These are phyloP conservation scores for Colletotrichum ledebouriae DNA, from an alignment of 2,329 filamentous ascomycete species.

Conservation along the genomic window DNA sequence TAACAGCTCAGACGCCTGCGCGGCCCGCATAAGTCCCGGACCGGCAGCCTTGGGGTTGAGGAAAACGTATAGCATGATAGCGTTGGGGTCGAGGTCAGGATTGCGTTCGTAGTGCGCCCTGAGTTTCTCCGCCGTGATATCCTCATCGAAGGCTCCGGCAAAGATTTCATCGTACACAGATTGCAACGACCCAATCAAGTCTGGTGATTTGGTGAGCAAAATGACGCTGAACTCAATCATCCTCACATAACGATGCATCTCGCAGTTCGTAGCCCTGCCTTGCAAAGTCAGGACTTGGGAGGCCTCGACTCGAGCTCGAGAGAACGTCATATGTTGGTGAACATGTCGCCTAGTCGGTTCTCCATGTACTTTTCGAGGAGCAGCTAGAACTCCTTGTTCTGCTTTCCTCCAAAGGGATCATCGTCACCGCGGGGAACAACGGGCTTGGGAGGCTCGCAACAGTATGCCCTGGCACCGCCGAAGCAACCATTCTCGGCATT, in stretches of 20 bases:
- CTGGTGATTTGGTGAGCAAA: background rate
- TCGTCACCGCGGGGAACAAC: conserved; percentile 1
- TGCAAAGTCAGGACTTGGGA: background rate
- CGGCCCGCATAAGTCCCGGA: conserved; percentile 1
- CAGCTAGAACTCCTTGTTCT: conserved; percentile 32
- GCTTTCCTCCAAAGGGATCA: conserved; percentile 15
- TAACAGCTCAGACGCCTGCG: conserved; percentile 8
- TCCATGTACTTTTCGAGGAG: conserved; percentile 25
- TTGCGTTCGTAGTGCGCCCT: background rate
- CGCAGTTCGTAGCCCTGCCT: conserved; percentile 24
- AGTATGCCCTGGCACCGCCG: background rate
- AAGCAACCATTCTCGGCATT: background rate
- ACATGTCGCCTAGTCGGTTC: conserved; percentile 21
- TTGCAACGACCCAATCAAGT: background rate
- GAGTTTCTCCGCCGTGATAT: background rate
- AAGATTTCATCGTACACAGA: background rate
- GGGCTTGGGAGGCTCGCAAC: background rate
- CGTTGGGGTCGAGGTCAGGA: conserved; percentile 14
- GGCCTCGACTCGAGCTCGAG: background rate
- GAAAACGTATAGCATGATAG: conserved; percentile 16
- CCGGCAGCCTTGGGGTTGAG: conserved; percentile 17
- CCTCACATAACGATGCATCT: conserved; percentile 3
- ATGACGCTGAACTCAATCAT: background rate
- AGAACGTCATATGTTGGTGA: background rate
- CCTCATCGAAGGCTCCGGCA: background rate